phyloP scores from a whole-genome alignment of 164 flowering plant species.

The Stephania yunnanensis region DNA sequence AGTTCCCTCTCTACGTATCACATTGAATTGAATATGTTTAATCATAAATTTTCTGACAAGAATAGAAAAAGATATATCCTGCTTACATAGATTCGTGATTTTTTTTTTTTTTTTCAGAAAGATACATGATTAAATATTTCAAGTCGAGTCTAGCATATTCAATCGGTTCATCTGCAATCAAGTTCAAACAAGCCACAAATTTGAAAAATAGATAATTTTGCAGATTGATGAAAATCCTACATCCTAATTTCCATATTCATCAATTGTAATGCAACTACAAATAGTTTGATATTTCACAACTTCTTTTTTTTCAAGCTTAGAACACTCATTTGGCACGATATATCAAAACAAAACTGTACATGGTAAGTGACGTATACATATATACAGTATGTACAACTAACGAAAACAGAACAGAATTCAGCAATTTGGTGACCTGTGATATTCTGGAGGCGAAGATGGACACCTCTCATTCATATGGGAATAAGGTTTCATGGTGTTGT shows the following conservation, averaged over 20 bases:
- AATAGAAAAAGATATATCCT: too few relatives aligned
- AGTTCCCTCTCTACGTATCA: too few relatives aligned
- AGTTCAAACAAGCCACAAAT: background rate
- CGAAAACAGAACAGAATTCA: slow-evolving; percentile 18
- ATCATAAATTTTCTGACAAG: too few relatives aligned
- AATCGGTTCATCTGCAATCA: too few relatives aligned
- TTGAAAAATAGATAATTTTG: background rate
- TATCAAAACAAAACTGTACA: background rate
- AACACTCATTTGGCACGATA: background rate
- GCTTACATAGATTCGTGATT: too few relatives aligned
- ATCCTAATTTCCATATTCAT: background rate
- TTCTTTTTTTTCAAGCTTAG: background rate
- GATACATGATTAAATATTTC: too few relatives aligned
- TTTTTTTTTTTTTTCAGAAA: too few relatives aligned
- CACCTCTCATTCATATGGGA: slow-evolving; percentile 92
- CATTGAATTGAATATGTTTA: too few relatives aligned
- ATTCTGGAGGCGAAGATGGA: slow-evolving; percentile 81
- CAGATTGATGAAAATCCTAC: background rate
- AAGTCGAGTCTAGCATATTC: too few relatives aligned
- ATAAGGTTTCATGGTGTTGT: slow-evolving; percentile 76
- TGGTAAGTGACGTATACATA: too few relatives aligned
- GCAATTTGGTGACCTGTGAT: slow-evolving; percentile 54
- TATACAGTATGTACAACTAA: background rate
- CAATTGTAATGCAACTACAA: background rate
- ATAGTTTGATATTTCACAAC: background rate